Evolutionary conservation across 139 green algal species (phyloP), one percentile per base, ranked within the genome.

Genomic region (Yamagishiella unicocca): DNA sequence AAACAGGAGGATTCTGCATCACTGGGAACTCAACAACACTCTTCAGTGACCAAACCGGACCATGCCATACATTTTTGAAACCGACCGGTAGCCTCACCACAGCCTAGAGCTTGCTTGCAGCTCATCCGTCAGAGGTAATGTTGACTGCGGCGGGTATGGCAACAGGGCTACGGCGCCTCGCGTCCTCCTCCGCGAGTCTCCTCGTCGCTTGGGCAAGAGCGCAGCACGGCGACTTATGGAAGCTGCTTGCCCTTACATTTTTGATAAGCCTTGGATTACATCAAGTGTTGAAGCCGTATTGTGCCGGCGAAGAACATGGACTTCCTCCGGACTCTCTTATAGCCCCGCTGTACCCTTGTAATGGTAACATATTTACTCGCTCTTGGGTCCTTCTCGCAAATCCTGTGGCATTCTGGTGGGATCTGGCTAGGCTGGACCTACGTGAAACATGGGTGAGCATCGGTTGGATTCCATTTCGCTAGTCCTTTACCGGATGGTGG

Each of bases 201-300:
- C n/a, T n/a, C n/a, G n/a, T n/a, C n/a, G 31, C 66, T 19, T 46
- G 66, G 66, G n/a, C 66, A 25, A 12, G 10, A 35, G 10, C 21
- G 33, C 66, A 74, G 66, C 66, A 74, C 37, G 45, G 9, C 66
- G 66, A 74, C 45, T 21, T 74, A 74, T 74, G 66, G 66, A 74
- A 74, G 66, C 33, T 74, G 7, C 37, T 74, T 9, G 9, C 45
- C 12, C 45, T 74, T 45, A 14, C 31, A 4, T 45, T 3, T 45
- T 46, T 45, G 27, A 74, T 74, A 46, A 46, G 33, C 9, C 33
- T 74, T 46, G 66, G 66, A 5, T 74, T 46, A 29, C 7, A 74
- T 14, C 31, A 74, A 74, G 31, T 74, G 9, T 4, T 74, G 12
- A 74, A 74, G 66, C 66, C 66, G 66, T 74, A 38, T 43, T 74